Conservation (phyloP, 108 stramenopile species). For the Aureococcus anophagefferens region DNA sequence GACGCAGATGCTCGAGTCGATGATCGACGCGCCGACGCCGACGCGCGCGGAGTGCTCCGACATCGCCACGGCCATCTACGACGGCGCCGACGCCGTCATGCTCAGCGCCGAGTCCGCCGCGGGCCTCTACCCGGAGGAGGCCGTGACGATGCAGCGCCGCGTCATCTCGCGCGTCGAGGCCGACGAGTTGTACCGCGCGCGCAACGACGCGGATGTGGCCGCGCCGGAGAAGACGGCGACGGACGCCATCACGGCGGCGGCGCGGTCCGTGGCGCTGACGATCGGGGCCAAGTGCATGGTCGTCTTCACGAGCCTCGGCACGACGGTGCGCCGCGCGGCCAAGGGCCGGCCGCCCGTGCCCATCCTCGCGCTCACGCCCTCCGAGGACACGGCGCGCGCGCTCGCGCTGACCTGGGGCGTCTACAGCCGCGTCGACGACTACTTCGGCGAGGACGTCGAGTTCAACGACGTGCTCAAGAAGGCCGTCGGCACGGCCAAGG, state of each 20-base stretch:
- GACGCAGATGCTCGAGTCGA: slow-evolving; percentile 73
- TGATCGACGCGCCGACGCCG: slow-evolving; percentile 83
- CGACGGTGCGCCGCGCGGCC: slow-evolving; percentile 69
- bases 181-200: slow-evolving; percentile 60
- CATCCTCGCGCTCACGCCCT: slow-evolving; percentile 83
- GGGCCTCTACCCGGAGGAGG: slow-evolving; percentile 79
- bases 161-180: slow-evolving; percentile 82
- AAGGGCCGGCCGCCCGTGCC: slow-evolving; percentile 76
- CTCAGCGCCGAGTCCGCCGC: slow-evolving; percentile 82
- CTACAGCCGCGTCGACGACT: slow-evolving; percentile 48
- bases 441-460: slow-evolving; percentile 53
- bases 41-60: slow-evolving; percentile 88
- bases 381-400: slow-evolving; percentile 73
- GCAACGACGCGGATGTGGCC: neutral
- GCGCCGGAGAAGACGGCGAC: slow-evolving; percentile 54
- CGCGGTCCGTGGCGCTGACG: slow-evolving; percentile 55
- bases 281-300: slow-evolving; percentile 75
- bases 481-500: slow-evolving; percentile 64
- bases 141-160: slow-evolving; percentile 85
- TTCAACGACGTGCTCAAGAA: slow-evolving; percentile 61
- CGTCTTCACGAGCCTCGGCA: slow-evolving; percentile 74
- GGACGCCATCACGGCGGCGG: slow-evolving; percentile 77
- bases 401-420: slow-evolving; percentile 84
- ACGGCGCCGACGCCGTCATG: slow-evolving; percentile 94
- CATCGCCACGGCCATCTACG: slow-evolving; percentile 91